phyloP scores from a whole-genome alignment of 345 rosid species.

The Salix viminalis region DNA sequence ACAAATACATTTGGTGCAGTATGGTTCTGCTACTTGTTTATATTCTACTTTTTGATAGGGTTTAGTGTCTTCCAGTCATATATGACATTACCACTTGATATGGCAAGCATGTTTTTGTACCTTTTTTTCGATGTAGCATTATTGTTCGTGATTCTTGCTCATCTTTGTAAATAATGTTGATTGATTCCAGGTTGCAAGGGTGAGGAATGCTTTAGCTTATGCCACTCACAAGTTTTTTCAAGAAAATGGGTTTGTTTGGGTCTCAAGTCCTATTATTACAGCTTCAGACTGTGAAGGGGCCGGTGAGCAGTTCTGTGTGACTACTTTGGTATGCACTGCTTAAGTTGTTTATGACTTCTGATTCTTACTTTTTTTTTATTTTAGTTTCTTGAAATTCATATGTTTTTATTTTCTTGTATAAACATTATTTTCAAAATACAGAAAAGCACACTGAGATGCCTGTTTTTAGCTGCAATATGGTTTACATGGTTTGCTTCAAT shows the following conservation, averaged over 20 bases:
- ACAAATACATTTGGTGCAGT: slow-evolving; percentile 95
- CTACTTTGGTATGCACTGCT: slow-evolving; percentile 74
- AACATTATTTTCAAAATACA: not conserved
- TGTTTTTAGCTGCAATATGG: not conserved
- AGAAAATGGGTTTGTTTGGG: slow-evolving; percentile 94
- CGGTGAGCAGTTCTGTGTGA: slow-evolving; percentile 97
- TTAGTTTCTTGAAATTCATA: not conserved
- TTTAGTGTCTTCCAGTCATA: not conserved
- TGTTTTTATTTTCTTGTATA: not conserved
- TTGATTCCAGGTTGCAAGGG: slow-evolving; percentile 73
- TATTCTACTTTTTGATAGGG: not conserved
- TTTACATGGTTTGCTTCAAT: not conserved
- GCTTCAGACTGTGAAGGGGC: slow-evolving; percentile 99
- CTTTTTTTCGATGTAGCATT: not conserved
- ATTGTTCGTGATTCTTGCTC: not conserved
- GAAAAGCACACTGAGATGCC: not conserved
- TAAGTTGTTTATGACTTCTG: not conserved
- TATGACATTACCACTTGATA: not conserved
- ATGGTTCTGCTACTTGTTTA: slow-evolving; percentile 24
- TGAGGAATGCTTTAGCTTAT: slow-evolving; percentile 88
- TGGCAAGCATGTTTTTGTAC: not conserved
- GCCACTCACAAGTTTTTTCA: slow-evolving; percentile 95
- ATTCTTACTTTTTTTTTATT: not conserved
- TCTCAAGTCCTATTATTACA: slow-evolving; percentile 93
- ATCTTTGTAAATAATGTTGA: slow-evolving; percentile 14